Base-by-base conservation (phyloP, 2,329 filamentous ascomycete genomes). In the Seiridium cupressi region DNA sequence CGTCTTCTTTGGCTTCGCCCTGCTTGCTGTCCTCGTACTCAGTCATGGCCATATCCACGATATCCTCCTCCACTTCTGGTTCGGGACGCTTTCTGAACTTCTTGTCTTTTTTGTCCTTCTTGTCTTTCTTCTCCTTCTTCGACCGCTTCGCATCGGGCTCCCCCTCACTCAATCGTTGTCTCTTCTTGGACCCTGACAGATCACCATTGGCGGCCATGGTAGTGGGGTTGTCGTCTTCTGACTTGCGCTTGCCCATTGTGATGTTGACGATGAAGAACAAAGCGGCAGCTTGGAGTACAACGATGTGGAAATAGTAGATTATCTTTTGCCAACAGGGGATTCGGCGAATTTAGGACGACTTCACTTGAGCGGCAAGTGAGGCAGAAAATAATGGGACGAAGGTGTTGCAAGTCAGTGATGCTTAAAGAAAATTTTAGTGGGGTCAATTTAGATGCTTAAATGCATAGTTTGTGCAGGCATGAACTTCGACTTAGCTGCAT, bases 351-450 rank as follows among this genome's bases (percentile, higher is more conserved):
- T 26, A 26, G 2, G 2, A 26, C 18, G 2, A 26, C 18, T 26
- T 26, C 18, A 26, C 18, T 26, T 26, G 18, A 26, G 18, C 13
- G 38, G 38, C 38, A 42, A 13, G 38, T 42, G 38, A 42, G 38
- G 46, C n/a, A 13, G 46, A 49, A 32, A 26, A 34, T 5, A 48
- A 58, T 64, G 62, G 68, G 74, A 64, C 66, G 79, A 76, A 75
- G 10, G 26, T 13, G 26, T 18, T 5, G 49, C 10, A 26, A 40
- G 49, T 53, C 34, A 32, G 54, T 56, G 49, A 40, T 35, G 42
- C 36, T 34, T 73, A 79, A 72, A 64, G 80, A 77, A 63, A 81
- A 80, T 74, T 83, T 83, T 66, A 74, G 76, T 67, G 74, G 77
- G 40, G 77, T 77, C 63, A 79, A 77, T 58, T 31, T 11, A 5